phyloP scores from a whole-genome alignment of 2,329 filamentous ascomycete species.

The Cadophora sp. region DNA sequence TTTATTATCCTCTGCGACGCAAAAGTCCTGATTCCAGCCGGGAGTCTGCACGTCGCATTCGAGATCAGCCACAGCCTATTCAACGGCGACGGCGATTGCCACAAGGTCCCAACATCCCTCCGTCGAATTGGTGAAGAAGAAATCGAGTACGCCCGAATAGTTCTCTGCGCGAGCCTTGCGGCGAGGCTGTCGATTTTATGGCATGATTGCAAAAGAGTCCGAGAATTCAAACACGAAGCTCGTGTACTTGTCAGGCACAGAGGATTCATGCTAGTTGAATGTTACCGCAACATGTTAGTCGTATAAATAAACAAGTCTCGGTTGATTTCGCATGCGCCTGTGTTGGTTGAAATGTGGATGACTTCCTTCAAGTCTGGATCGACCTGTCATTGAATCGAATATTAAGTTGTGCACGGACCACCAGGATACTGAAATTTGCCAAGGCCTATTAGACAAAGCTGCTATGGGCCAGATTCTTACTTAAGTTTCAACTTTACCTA shows the following conservation, averaged over 20 bases:
- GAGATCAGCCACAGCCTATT: slow-evolving; percentile 13
- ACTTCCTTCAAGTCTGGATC: not conserved
- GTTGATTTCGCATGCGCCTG: not conserved
- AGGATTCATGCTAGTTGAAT: slow-evolving; percentile 37
- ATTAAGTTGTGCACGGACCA: slow-evolving; percentile 19
- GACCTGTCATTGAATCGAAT: not conserved
- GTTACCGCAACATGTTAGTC: slow-evolving; percentile 31
- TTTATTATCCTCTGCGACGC: slow-evolving; percentile 48
- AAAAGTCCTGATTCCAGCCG: slow-evolving; percentile 29
- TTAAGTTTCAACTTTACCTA: too few species aligned
- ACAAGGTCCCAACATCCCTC: not conserved
- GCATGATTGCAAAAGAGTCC: slow-evolving; percentile 36
- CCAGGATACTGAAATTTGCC: slow-evolving; percentile 1
- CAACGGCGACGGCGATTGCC: not conserved
- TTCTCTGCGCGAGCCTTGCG: slow-evolving; percentile 34
- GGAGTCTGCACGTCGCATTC: slow-evolving; percentile 13
- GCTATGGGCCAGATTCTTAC: too few species aligned
- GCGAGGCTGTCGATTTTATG: slow-evolving; percentile 38
- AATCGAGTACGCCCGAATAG: slow-evolving; percentile 31
- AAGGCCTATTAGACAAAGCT: too few species aligned
- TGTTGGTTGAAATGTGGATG: not conserved
- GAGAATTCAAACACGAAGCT: slow-evolving; percentile 36
- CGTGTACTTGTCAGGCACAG: slow-evolving; percentile 38
- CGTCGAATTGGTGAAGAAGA: slow-evolving; percentile 3
- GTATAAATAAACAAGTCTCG: not conserved